Evolutionary conservation across 805 yeast genomes (phyloP), one percentile per base, ranked within the genome.

Genomic region (Clavispora vitiphila): DNA sequence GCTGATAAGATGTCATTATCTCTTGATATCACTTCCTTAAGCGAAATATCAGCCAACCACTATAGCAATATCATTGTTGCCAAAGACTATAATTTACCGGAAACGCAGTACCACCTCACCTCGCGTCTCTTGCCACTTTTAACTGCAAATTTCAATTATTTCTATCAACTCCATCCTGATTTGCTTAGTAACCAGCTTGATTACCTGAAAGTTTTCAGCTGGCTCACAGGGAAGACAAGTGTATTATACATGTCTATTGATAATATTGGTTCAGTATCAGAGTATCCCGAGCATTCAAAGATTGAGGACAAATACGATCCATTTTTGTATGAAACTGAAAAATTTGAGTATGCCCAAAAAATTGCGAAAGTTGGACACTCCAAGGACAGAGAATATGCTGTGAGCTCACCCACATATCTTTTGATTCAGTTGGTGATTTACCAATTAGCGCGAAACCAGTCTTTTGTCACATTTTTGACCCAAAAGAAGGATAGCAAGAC

Each of bases 11-110:
- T 43, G 4, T 39, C 54, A 1, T 38, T 53, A n/a, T 56, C 65
- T 2, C 53, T 57, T 12, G 67, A 63, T 44, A 60, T 62, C 26
- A 58, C 67, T 12, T 57, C 54, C 11, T 37, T 56, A 27, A 35
- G 36, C 18, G 42, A 42, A 9, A 58, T 51, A 16, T 48, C 57
- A 8, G 49, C 54, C 4, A 62, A 64, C 41, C 36, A 39, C 8
- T 61, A 58, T 40, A 51, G 53, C 32, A 40, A 45, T 19, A 35
- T 34, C 11, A 37, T 58, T n/a, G 39, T 40, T 15, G 23, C 37
- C n/a, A 18, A 42, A n/a, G 54, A 52, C 23, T 58, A 53, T 38
- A 25, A 42, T 4, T 43, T 42, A 12, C 43, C 43, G 16, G 26
- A 21, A 3, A 29, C 5, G 3, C 15, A 30, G 24, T 32, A 29